Conservation (phyloP, 495 filamentous ascomycete genomes). For the Penicillium egyptiacum region DNA sequence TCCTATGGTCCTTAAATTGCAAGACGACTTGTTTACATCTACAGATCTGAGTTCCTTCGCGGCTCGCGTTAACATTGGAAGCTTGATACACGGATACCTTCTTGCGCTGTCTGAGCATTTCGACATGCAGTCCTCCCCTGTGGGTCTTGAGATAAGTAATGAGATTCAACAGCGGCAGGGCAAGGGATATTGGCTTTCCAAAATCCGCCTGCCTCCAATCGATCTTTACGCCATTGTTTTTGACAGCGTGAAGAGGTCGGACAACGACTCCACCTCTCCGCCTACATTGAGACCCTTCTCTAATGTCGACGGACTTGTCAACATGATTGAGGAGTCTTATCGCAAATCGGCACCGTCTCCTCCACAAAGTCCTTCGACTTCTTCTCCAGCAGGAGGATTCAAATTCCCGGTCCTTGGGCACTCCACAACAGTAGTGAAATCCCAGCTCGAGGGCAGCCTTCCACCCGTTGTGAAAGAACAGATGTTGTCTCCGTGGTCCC, state of each 20-base stretch:
- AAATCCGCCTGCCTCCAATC: conserved; percentile 55
- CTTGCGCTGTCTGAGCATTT: conserved; percentile 76
- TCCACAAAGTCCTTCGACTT: conserved; percentile 66
- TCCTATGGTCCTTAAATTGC: conserved; percentile 84
- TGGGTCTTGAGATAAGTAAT: conserved; percentile 67
- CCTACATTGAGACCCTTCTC: conserved; percentile 37
- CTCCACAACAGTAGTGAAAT: conserved; percentile 20
- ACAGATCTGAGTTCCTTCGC: conserved; percentile 51
- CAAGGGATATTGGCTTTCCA: conserved; percentile 73
- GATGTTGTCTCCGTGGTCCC: conserved; percentile 75
- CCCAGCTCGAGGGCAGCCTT: conserved; percentile 39
- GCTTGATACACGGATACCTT: conserved; percentile 83
- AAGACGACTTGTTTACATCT: conserved; percentile 73
- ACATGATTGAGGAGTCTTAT: conserved; percentile 70
- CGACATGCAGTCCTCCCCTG: conserved; percentile 64
- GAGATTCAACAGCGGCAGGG: conserved; percentile 73
- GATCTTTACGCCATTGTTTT: conserved; percentile 48
- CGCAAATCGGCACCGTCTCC: conserved; percentile 55
- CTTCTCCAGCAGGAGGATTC: conserved; percentile 67
- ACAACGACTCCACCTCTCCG: conserved; percentile 12
- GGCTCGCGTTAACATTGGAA: conserved; percentile 74
- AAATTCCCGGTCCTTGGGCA: conserved; percentile 58
- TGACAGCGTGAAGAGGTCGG: conserved; percentile 20
- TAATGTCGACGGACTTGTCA: conserved; percentile 60
- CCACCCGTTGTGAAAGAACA: conserved; percentile 58